Evolutionary conservation across 805 yeast genomes (phyloP).

Genomic region (Candida golubevii): DNA sequence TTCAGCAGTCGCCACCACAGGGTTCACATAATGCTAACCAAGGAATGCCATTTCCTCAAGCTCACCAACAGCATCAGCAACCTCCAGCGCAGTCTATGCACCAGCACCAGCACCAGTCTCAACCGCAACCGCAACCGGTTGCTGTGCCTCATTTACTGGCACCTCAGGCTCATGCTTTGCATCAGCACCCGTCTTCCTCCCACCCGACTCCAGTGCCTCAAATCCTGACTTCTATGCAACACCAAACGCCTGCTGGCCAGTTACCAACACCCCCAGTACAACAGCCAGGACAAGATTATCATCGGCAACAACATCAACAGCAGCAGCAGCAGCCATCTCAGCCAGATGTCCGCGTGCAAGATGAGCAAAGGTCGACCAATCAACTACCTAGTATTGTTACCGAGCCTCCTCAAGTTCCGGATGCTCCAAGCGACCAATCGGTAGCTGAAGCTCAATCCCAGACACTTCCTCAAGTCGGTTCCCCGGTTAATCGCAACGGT

Average conservation of each 20-base stretch:
- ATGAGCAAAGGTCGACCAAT: too few species aligned
- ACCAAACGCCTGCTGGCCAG: neutral
- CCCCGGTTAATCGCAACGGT: neutral
- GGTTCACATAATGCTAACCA: neutral
- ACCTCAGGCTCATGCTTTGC: neutral
- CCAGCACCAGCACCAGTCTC: neutral
- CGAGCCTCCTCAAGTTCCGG: too few species aligned
- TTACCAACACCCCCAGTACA: neutral
- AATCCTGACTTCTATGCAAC: neutral
- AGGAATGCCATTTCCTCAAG: neutral
- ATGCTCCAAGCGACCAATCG: too few species aligned
- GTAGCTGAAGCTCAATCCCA: too few species aligned
- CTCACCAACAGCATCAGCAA: neutral
- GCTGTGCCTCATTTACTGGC: neutral
- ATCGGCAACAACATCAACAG: neutral
- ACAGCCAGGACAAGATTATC: neutral
- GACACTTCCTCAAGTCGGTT: too few species aligned
- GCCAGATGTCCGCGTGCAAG: too few species aligned
- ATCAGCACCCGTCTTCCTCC: neutral
- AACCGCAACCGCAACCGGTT: neutral
- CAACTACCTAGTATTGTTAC: too few species aligned
- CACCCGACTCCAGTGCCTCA: conserved; percentile 16
- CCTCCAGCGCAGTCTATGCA: neutral
- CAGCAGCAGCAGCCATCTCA: neutral
- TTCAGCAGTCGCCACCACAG: neutral